Evolutionary conservation across 1,284 basidiomycete genomes (phyloP), one percentile per base, ranked within the genome.

Genomic region (Phlebopus sp.): DNA sequence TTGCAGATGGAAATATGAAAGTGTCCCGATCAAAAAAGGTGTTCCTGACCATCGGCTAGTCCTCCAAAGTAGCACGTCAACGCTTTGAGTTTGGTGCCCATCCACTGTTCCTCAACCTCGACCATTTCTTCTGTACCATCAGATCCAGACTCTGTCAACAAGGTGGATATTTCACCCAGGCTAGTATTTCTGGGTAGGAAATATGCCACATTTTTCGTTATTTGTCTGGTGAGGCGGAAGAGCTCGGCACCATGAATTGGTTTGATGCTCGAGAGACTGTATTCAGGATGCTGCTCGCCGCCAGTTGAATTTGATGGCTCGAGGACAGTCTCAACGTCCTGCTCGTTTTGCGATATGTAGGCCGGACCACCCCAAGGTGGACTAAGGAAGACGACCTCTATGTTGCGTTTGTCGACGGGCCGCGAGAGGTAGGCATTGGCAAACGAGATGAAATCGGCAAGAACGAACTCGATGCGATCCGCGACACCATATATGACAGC

Each of bases 301-400:
- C 35, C 18, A 37, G n/a, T n/a, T n/a, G 34, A 15, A 9, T 45
- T 17, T 31, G 35, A 48, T 34, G 58, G 62, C 41, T 36, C 51
- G 10, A 57, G 37, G 11, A 64, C 56, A 8, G 39, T 18, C n/a
- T 49, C 50, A 17, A 17, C 34, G 21, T 45, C 55, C 13, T 42
- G 3, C 4, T 23, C n/a, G 17, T 52, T 47, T 41, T 70, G 74
- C 10, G 70, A 66, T 37, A 90, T 70, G 59, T 92, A 92, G 3
- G 77, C 76, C 4, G 87, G 87, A 19, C 90, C 89, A 56, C 93
- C 94, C 92, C 92, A 97, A 0, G 93, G 94, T 1, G 94, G 94
- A 53, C 90, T 93, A 32, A 96, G 79, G 64, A 97, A 97, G 11
- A 96, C 82, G 8, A 90, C 86, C 59, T 96, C 92, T 47, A 95